Base-by-base conservation (phyloP, 2,329 filamentous ascomycete species). In the Pyrenochaeta sp. region DNA sequence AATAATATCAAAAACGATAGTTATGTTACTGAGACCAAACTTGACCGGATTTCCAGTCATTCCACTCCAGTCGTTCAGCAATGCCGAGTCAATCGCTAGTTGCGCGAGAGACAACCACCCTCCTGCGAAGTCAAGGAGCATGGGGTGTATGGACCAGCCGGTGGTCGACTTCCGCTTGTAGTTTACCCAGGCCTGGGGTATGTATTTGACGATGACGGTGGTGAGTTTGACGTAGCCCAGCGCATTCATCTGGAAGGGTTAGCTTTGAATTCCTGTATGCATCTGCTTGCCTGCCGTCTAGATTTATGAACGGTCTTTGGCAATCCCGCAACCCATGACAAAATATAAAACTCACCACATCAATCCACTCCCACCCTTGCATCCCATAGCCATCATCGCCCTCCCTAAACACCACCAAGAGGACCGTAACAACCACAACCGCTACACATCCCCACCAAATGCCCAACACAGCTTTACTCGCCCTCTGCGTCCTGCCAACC, bases 31-130 rank as follows among this genome's bases (percentile, higher is more conserved):
- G 28, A 97, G 79, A 3, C 86, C 84, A 45, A 97, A 84, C 75
- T 97, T 99, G 58, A 94, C 87, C 0, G 91, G 90, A 69, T 97
- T 97, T 1, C 92, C 93, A 0, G 87, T 91, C 44, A 97, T 79
- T 15, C 93, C 94, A 34, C 86, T 88, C 92, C 93, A 96, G 74
- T 96, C 90, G 41, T 81, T 81, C 69, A 94, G 86, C 24, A 95
- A 74, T 45, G 87, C 90, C 47, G 90, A 91, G 74, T 97, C 94
- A 49, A 97, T 85, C 15, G 86, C 74, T 51, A 96, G 81, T 72
- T 99, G 94, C 2, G 82, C 74, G 38, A 96, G 80, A 47, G 90
- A 96, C 35, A 97, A 76, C 13, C 94, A 66, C 23, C 93, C 91
- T 24, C 94, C 94, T 1, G 79, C 76, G 47, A 96, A 81, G 67